Conservation (phyloP, 371 early-diverging fungal genomes). For the Batrachochytrium dendrobatidis region DNA sequence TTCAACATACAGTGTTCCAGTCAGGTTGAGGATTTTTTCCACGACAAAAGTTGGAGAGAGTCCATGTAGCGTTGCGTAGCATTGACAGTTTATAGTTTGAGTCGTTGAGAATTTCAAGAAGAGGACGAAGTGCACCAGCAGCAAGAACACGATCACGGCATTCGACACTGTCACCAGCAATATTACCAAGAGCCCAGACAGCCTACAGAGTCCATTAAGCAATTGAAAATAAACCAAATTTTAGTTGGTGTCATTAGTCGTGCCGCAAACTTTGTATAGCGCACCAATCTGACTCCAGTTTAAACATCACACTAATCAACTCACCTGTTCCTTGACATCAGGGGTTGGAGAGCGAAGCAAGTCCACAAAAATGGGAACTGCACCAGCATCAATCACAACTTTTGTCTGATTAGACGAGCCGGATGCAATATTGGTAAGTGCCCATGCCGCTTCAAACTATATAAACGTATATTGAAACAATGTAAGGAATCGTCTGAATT, state of each 20-base stretch:
- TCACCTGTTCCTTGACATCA: slow-evolving; percentile 98
- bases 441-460: slow-evolving; percentile 99
- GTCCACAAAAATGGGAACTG: slow-evolving; percentile 89
- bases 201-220: slow-evolving; percentile 65
- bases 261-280: not conserved
- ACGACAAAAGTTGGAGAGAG: slow-evolving; percentile 97
- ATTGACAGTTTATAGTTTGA: slow-evolving; percentile 77
- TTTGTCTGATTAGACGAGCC: slow-evolving; percentile 95
- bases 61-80: slow-evolving; percentile 99
- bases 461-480: no score
- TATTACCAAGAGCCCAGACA: slow-evolving; percentile 99
- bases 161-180: slow-evolving; percentile 96
- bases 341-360: slow-evolving; percentile 77
- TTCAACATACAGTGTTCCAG: slow-evolving; percentile 65
- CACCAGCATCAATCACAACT: slow-evolving; percentile 88
- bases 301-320: slow-evolving; percentile 26
- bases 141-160: slow-evolving; percentile 93
- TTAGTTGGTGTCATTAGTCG: not conserved
- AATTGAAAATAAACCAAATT: not conserved
- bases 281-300: not conserved
- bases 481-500: slow-evolving; percentile 5
- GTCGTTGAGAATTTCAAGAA: slow-evolving; percentile 79
- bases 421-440: slow-evolving; percentile 99
- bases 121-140: slow-evolving; percentile 73
- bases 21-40: slow-evolving; percentile 96